Evolutionary conservation across 164 flowering plant species (phyloP), one percentile per base, ranked within the genome.

Genomic region (Liquidambar formosana): DNA sequence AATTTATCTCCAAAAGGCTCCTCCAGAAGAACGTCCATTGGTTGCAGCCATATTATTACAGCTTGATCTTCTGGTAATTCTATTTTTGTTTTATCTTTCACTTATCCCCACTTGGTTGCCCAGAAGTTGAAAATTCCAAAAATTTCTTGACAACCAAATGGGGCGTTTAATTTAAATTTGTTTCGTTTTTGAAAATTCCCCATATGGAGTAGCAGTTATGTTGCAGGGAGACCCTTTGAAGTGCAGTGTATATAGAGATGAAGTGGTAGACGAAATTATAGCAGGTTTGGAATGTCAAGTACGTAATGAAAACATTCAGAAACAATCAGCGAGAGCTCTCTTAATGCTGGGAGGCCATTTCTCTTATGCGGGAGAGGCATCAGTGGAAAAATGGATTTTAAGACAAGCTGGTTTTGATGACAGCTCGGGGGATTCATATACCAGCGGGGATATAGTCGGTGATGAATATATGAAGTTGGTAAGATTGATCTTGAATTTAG

Each of bases 61-160:
- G 75, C 89, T 90, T 66, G 90, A 90, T 80, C 88, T 88, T 72
- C 68, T 85, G 92, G 95, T 88, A 85, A 73, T 52, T 47, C 51
- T 67, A 49, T 56, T 64, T 11, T 41, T 47, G 25, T 18, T 43
- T n/a, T 33, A 6, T 54, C 44, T 58, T 38, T 14, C 10, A 56
- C 11, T 33, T 67, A 27, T 33, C 2, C 9, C 21, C 38, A 18
- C 21, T 52, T 28, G 27, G 21, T 51, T 28, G 59, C 25, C 6
- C n/a, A 23, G 59, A 51, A n/a, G 22, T 33, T 51, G 15, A 44
- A 43, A 41, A 22, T 3, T 47, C 23, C 11, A n/a, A 25, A 23
- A 58, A 15, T 5, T 16, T 27, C 11, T 15, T 43, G 28, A 23
- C 11, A 43, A 21, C 48, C 51, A 64, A 64, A 26, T 47, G 10